phyloP scores from a whole-genome alignment of 1,139 yeast species.

The Pichia sp. region DNA sequence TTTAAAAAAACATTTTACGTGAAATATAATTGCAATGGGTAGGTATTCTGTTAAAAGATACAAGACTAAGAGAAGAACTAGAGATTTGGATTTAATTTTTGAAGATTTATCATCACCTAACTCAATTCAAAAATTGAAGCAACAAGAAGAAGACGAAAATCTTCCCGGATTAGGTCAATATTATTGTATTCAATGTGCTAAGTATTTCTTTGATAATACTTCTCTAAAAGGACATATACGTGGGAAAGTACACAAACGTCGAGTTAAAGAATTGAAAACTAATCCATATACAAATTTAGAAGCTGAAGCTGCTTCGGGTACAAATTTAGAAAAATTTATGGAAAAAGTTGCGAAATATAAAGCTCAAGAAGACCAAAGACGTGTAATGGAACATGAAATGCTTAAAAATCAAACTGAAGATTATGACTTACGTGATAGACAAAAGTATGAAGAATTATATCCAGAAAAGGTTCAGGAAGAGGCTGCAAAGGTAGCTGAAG shows the following conservation, averaged over 20 bases:
- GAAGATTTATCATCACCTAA: slow-evolving; percentile 64
- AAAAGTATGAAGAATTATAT: slow-evolving; percentile 23
- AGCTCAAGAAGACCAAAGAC: slow-evolving; percentile 24
- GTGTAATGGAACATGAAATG: slow-evolving; percentile 24
- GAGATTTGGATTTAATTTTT: slow-evolving; percentile 79
- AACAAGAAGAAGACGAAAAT: slow-evolving; percentile 83
- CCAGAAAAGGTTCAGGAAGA: slow-evolving; percentile 20
- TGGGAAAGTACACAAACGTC: slow-evolving; percentile 77
- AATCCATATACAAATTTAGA: slow-evolving; percentile 85
- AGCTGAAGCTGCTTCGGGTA: slow-evolving; percentile 86
- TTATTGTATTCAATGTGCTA: slow-evolving; percentile 91
- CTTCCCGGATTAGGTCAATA: slow-evolving; percentile 93
- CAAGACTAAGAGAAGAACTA: slow-evolving; percentile 75
- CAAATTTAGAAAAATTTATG: slow-evolving; percentile 60
- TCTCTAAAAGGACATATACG: slow-evolving; percentile 69
- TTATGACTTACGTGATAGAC: slow-evolving; percentile 27
- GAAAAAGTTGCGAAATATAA: slow-evolving; percentile 48
- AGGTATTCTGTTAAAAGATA: slow-evolving; percentile 73
- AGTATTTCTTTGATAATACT: slow-evolving; percentile 73
- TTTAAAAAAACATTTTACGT: too few relatives aligned
- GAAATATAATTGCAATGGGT: slow-evolving; percentile 50
- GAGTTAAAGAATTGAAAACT: slow-evolving; percentile 66
- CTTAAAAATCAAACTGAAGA: slow-evolving; percentile 25
- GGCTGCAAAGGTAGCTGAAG: slow-evolving; percentile 6
- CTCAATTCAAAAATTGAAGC: slow-evolving; percentile 54